Percentiles rank a stretch among this genome's conserved stretches.
These are phyloP conservation scores for Elaeagnus macrophylla DNA, from an alignment of 306 rosid genomes.

Conservation along the genomic window DNA sequence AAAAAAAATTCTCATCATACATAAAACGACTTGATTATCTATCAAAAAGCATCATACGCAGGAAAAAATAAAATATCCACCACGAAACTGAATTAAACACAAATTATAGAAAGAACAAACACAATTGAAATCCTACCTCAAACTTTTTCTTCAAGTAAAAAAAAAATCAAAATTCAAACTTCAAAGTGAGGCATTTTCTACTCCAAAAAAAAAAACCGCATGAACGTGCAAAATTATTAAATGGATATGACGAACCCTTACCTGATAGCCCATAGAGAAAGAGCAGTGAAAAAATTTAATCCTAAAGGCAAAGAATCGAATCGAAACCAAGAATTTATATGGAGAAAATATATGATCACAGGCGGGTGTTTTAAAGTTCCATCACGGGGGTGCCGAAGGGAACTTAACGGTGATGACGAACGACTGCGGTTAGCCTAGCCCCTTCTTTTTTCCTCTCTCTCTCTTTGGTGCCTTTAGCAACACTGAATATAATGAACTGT, in stretches of 20 bases:
- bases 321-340: constrained; percentile 3
- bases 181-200: constrained; percentile 7
- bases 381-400: constrained; percentile 45
- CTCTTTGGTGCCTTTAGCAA: constrained; percentile 3
- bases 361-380: constrained; percentile 35
- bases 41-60: constrained; percentile 1
- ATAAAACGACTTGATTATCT: constrained; percentile 6
- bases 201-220: not conserved
- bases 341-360: constrained; percentile 17
- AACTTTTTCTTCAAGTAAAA: not conserved
- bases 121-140: constrained; percentile 19
- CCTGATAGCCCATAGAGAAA: constrained; percentile 23
- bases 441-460: too few relatives aligned
- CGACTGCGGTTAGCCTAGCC: constrained; percentile 29
- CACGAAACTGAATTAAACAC: constrained; percentile 11
- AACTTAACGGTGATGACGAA: constrained; percentile 27
- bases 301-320: constrained; percentile 28
- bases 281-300: constrained; percentile 8
- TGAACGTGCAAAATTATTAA: not conserved
- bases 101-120: constrained; percentile 6
- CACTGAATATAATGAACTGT: constrained; percentile 11
- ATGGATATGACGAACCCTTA: constrained; percentile 29
- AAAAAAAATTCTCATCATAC: too few relatives aligned
- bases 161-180: not conserved
- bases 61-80: constrained; percentile 8